phyloP scores from a whole-genome alignment of 768 basidiomycete species.

The Leccinum uliginosum region DNA sequence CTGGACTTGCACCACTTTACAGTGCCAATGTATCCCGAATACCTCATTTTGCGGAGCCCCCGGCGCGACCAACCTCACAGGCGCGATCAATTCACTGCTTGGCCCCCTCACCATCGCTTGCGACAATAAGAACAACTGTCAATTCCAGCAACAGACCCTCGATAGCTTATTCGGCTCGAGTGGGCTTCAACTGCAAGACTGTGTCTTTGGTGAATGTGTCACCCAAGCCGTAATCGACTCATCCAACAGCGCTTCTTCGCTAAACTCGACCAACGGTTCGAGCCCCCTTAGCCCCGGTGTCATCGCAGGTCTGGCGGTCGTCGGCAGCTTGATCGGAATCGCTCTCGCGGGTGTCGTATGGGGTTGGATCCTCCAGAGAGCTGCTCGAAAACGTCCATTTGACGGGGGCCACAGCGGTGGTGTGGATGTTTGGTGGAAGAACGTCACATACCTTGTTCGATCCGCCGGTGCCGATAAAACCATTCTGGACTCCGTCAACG shows the following conservation, averaged over 20 bases:
- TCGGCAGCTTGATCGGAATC: conserved; percentile 59
- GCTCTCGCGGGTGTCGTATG: conserved; percentile 57
- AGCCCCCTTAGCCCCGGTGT: conserved; percentile 72
- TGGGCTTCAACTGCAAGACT: conserved; percentile 71
- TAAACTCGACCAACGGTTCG: conserved; percentile 28
- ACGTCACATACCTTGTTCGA: conserved; percentile 63
- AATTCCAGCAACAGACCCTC: conserved; percentile 73
- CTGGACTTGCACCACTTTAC: conserved; percentile 71
- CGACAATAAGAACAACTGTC: conserved; percentile 55
- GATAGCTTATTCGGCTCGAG: conserved; percentile 62
- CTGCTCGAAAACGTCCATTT: conserved; percentile 47
- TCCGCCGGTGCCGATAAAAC: conserved; percentile 37
- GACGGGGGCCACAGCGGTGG: conserved; percentile 44
- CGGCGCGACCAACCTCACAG: conserved; percentile 44
- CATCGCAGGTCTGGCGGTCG: conserved; percentile 85
- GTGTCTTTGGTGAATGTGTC: conserved; percentile 88
- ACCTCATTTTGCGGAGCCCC: conserved; percentile 73
- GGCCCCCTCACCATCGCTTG: conserved; percentile 73
- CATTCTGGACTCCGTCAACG: conserved; percentile 70
- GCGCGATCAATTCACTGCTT: conserved; percentile 57
- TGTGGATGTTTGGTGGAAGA: conserved; percentile 62
- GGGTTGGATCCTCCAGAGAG: conserved; percentile 58
- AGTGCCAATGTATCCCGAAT: conserved; percentile 66
- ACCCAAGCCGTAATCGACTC: conserved; percentile 73
- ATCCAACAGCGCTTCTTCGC: conserved; percentile 33